Evolutionary conservation across 179 eudicot species (phyloP), one percentile per base, ranked within the genome.

Genomic region (Beta corolliflora): DNA sequence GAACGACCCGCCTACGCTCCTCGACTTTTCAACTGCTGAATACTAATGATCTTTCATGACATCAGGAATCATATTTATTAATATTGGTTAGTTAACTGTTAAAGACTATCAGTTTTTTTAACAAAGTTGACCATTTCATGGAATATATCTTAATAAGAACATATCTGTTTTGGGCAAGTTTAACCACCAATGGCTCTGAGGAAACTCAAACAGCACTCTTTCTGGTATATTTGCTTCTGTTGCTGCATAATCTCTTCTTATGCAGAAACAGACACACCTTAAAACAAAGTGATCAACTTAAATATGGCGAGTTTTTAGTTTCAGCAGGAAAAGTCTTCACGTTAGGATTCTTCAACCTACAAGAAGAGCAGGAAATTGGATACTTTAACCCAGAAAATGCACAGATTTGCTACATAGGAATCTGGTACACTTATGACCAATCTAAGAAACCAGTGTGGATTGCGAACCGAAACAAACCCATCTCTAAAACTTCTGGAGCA

Each of bases 301-400:
- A 77, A 25, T 63, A 77, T 53, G 81, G 77, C 4, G 84, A 82
- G 31, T 44, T 25, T 36, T 77, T 82, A 50, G 77, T 82, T 23
- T 82, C 84, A 63, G 58, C 81, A 7, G 84, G 81, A 44, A 52
- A 54, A 71, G 77, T 82, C n/a, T 82, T 82, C 70, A 77, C 81
- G 46, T 50, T 82, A 59, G 84, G 81, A 58, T 82, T 82, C 77
- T 82, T 82, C 73, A 77, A 70, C 64, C 66, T 65, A 70, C 64
- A 61, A 36, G 73, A 69, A 25, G 59, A 68, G 36, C 9, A 14
- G 46, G 52, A 16, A 59, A 58, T 50, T 9, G 81, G 73, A 10
- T 78, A 82, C 56, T 78, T 65, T 15, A 78, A 67, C 63, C 83
- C 79, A 9, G 83, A 81, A 67, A 81, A 63, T 48, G 69, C 54